Base-by-base conservation (phyloP, 1,284 basidiomycete genomes). In the Irpex sp. region DNA sequence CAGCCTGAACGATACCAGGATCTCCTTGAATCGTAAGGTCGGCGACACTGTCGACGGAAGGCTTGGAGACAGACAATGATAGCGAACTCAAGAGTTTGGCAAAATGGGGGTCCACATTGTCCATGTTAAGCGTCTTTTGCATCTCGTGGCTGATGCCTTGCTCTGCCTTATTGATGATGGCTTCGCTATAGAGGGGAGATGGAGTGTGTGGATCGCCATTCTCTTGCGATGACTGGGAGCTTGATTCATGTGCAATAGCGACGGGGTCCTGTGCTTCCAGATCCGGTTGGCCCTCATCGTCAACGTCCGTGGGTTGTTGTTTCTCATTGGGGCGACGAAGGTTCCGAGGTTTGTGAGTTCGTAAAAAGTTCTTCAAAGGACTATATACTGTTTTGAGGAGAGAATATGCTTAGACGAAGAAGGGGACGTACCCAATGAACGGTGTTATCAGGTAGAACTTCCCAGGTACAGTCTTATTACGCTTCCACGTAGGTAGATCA, bases 401-500 rank as follows among this genome's bases (percentile, higher is more conserved):
- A 35, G 46, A 62, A 63, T 59, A 13, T 53, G 33, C 49, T 65
- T 43, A 60, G 43, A 47, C 60, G 58, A 33, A 53, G 57, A 33
- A 33, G 31, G 31, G 31, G 31, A 80, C 90, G 68, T 76, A 96
- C 93, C 82, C 85, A 63, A 98, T 94, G 79, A 99, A 98, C 1
- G 97, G 97, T 1, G 94, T 89, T 58, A 99, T 95, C 70, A 98
- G 83, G 78, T 98, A 99, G 77, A 98, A 98, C 73, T 94, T 95
- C 60, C 93, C 84, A 35, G 87, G 78, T 61, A 84, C 77, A 63
- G 85, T 74, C 74, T 88, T 91, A 70, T 90, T 91, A 65, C 89
- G 88, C 72, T 88, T 94, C 95, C 95, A 99, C 0, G 93, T 95
- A 0, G 97, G 97, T 21, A 99, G 80, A 74, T 98, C 95, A 36